A percentile compares a stretch with the other conserved stretches of the same genome.
phyloP scores from a whole-genome alignment of 306 rosid species.

The Medicago ruthenica region DNA sequence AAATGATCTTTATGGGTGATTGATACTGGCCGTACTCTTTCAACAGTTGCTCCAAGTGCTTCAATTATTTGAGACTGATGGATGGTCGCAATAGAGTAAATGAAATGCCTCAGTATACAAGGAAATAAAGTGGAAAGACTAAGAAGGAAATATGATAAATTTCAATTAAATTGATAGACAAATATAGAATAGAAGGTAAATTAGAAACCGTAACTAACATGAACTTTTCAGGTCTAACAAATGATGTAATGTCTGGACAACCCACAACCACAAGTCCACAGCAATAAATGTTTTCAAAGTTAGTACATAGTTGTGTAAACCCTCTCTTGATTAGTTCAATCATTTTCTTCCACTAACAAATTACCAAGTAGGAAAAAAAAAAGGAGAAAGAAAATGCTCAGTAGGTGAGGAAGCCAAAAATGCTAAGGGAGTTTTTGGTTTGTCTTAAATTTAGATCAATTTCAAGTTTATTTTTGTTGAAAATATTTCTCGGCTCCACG shows the following conservation, averaged over 20 bases:
- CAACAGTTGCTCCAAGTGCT: slow-evolving; percentile 88
- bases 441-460: background rate
- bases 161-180: slow-evolving; percentile 3
- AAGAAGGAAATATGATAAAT: background rate
- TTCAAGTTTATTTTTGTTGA: background rate
- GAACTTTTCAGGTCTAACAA: background rate
- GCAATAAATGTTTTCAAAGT: slow-evolving; percentile 2
- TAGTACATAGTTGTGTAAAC: background rate
- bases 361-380: background rate
- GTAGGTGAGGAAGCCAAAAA: slow-evolving; percentile 11
- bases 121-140: background rate
- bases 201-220: background rate
- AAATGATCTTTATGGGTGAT: slow-evolving; percentile 88
- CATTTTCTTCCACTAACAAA: slow-evolving; percentile 2
- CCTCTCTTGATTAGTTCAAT: background rate
- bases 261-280: slow-evolving; percentile 15
- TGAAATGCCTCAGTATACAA: slow-evolving; percentile 3
- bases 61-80: slow-evolving; percentile 83
- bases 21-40: slow-evolving; percentile 93
- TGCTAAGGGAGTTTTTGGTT: background rate
- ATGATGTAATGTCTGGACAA: background rate
- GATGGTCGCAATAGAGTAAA: slow-evolving; percentile 12
- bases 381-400: background rate
- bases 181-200: background rate
- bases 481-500: background rate